Base-by-base conservation (phyloP, 1,284 basidiomycete genomes). In the Wolfiporia cocos region DNA sequence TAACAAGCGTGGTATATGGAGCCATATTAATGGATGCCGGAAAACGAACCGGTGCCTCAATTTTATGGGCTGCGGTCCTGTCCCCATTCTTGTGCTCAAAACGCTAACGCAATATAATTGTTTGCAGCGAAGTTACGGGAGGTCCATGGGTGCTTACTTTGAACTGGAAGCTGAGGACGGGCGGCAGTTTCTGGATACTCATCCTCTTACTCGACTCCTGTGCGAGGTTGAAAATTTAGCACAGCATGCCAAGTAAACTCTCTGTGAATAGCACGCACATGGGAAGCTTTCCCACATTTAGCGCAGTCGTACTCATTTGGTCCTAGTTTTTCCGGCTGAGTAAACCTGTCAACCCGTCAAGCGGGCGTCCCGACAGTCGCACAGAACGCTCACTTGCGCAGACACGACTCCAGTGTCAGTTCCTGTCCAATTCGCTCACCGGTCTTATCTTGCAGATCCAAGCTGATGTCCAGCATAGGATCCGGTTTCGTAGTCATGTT, bases 101-200 rank as follows among this genome's bases (percentile, higher is more conserved):
- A 3, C 94, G 83, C 92, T 94, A 58, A 32, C 36, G 38, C 32
- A 28, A 18, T 5, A 24, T 28, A 45, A 31, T 39, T 29, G 37
- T 17, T n/a, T n/a, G n/a, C n/a, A 24, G 34, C 34, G 29, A 44
- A 24, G 30, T 17, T n/a, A 20, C 17, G 33, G 9, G 22, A 17
- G 17, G 17, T n/a, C 11, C 36, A 45, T 34, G 26, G 4, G 7
- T 36, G 37, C 58, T 31, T 41, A 90, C 92, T 75, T 98, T 99
- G 67, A 99, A 86, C 62, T 98, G 95, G 53, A 98, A 91, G 53
- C 88, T 92, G 34, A 99, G 70, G 1, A 96, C 92, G 0, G 91
- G 87, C 0, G 95, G 93, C 3, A 99, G 71, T 49, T 85, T 85
- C 43, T 77, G 78, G 52, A 98, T 82, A 49, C 82, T 88, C 39